Evolutionary conservation across 2,329 filamentous ascomycete species (phyloP), one percentile per base, ranked within the genome.

Genomic region (Corynespora cassiicola): DNA sequence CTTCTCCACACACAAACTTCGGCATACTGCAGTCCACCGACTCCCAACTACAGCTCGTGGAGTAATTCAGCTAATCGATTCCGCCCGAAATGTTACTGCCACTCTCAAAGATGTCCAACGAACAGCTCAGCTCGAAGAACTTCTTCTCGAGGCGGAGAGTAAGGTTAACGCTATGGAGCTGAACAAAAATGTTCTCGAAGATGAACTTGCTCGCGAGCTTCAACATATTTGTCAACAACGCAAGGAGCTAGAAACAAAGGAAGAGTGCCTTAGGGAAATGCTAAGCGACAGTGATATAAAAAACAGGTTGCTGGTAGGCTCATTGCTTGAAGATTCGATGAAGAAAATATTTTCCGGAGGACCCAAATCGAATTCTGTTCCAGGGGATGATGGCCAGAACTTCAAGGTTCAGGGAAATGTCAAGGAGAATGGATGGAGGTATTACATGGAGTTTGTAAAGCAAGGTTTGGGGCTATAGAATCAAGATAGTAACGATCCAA

Each of bases 171-270:
- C 64, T 17, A 63, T 68, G 57, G 56, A 66, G 36, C 33, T 65
- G 10, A 61, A 61, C 30, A 68, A 68, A 47, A 68, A 61, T 30
- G 51, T 52, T 6, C 37, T 69, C n/a, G 61, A 69, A 29, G 48
- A 57, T 25, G 52, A 39, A 11, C 36, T 58, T 4, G 37, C 45
- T 14, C 21, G 35, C 3, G 42, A 56, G n/a, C 54, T 70, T n/a
- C 46, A 59, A 21, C 57, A 61, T 6, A 66, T 72, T 35, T 49
- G 54, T 15, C 50, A 56, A 9, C 48, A 65, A 39, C 62, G 69
- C 26, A 62, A 63, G 36, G 68, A 69, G 42, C 52, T 71, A 6
- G 66, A 69, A 38, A 59, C 50, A 35, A 53, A 62, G 31, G 69
- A 72, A 39, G 50, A 34, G 26, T 54, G 56, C 6, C 25, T 63